Base-by-base conservation (phyloP, 1,139 yeast species). In the Debaryomyces coudertii region DNA sequence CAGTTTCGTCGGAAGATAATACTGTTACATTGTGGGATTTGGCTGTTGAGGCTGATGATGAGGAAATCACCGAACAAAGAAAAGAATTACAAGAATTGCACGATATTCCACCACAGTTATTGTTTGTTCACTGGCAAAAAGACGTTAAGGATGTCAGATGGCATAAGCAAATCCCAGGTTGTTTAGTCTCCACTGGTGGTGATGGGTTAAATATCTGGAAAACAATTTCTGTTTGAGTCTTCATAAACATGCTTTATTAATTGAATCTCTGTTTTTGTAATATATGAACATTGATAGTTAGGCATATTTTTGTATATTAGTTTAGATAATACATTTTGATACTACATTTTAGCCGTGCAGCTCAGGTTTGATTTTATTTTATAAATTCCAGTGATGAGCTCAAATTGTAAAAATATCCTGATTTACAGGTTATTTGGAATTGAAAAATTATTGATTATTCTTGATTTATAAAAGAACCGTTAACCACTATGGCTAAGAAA, bases 141-240 rank as follows among this genome's bases (percentile, higher is more conserved):
- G 95, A 92, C 61, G 97, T 93, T 45, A 93, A 93, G 73, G 99
- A 93, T 65, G 97, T 92, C 36, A 89, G 96, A 69, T 93, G 99
- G 98, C 97, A 93, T 68, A 82, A 76, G 61, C 99, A 95, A 71
- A 89, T 95, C 52, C 99, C 99, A 4, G 99, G 99, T 40, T 86
- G 95, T 58, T 77, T 95, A 63, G 90, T 90, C 12, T 85, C 96
- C 56, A 93, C 99, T 3, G 98, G 99, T 54, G 87, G 95, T 36
- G 98, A 92, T 58, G 99, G 99, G 38, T 77, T 93, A 65, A 88
- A 90, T 61, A 75, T 93, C 44, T 93, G 98, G 97, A 93, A 93
- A 74, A 92, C 98, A 25, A 92, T 93, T 61, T 88, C 96, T 65
- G 96, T 93, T 42, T 90, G 71, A 35, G 9, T 24, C 28, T 14